Conservation (phyloP, 179 eudicot genomes). For the Gypsophila paniculata region DNA sequence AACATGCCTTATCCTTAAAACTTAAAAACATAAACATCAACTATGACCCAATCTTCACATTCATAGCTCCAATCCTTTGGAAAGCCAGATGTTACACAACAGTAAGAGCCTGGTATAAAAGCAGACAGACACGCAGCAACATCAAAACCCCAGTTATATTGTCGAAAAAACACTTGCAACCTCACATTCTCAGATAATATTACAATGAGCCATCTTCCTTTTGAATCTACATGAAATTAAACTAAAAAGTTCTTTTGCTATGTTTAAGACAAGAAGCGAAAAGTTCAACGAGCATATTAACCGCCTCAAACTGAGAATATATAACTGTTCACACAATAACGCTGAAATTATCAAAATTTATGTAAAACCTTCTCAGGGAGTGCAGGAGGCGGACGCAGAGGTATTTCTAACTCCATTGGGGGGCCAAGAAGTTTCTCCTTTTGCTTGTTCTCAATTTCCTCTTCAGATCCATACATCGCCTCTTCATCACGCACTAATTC, state of each 20-base stretch:
- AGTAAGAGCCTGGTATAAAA: background rate
- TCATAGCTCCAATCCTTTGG: background rate
- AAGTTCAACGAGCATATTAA: background rate
- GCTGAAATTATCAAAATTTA: background rate
- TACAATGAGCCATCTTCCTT: background rate
- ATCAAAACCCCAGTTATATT: background rate
- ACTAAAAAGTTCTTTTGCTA: background rate
- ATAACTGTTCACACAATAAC: background rate
- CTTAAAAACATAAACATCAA: background rate
- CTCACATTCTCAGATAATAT: background rate
- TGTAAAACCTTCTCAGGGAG: slow-evolving; percentile 57
- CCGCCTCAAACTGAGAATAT: background rate
- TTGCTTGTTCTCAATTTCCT: slow-evolving; percentile 58
- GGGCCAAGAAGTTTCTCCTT: slow-evolving; percentile 92
- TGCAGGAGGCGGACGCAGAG: slow-evolving; percentile 83
- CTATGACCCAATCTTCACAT: background rate
- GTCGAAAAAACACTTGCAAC: background rate
- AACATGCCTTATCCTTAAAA: background rate
- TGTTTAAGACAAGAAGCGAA: background rate
- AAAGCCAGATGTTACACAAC: background rate
- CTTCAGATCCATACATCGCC: slow-evolving; percentile 63
- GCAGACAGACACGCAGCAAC: background rate
- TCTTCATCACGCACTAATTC: slow-evolving; percentile 89
- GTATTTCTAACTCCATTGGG: slow-evolving; percentile 85
- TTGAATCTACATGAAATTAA: background rate